These are phyloP conservation scores for Tolypocladium album DNA, from an alignment of 2,329 filamentous ascomycete species.

Conservation along the genomic window DNA sequence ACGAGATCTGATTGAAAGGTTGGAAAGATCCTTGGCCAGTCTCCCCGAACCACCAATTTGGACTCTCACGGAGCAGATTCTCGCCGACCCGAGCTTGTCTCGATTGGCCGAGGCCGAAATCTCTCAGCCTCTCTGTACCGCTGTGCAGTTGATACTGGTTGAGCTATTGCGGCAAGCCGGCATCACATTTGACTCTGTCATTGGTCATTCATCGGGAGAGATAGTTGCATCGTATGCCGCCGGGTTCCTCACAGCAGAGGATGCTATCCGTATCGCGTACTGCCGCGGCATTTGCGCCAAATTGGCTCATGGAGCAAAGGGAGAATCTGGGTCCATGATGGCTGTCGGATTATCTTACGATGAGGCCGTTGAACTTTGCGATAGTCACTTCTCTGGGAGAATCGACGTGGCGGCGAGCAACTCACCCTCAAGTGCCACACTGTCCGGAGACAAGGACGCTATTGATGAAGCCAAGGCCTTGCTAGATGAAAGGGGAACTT, in stretches of 20 bases:
- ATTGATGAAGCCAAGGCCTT: conserved; percentile 12
- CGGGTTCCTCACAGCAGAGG: conserved; percentile 2
- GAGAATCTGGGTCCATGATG: conserved; percentile 7
- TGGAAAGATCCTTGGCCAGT: background rate
- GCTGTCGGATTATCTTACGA: conserved; percentile 9
- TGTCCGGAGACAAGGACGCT: conserved; percentile 19
- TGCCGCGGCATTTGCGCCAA: conserved; percentile 1
- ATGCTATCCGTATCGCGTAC: conserved; percentile 5
- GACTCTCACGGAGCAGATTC: background rate
- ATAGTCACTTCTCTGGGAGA: conserved; percentile 11
- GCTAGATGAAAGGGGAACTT: conserved; percentile 12
- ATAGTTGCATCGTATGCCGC: conserved; percentile 29
- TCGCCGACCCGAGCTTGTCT: background rate
- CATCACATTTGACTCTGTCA: conserved; percentile 17
- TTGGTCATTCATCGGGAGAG: conserved; percentile 30
- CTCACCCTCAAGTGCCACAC: conserved; percentile 10
- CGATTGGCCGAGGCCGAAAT: conserved; percentile 3
- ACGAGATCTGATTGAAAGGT: background rate
- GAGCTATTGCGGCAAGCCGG: conserved; percentile 21
- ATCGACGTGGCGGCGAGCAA: conserved; percentile 15
- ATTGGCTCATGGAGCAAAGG: background rate
- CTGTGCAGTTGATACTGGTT: conserved; percentile 28
- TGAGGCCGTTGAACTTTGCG: conserved; percentile 1
- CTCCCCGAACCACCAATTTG: conserved; percentile 1
- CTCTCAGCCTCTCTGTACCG: conserved; percentile 22